Evolutionary conservation across 345 rosid genomes (phyloP).

Genomic region (Brassica incana): DNA sequence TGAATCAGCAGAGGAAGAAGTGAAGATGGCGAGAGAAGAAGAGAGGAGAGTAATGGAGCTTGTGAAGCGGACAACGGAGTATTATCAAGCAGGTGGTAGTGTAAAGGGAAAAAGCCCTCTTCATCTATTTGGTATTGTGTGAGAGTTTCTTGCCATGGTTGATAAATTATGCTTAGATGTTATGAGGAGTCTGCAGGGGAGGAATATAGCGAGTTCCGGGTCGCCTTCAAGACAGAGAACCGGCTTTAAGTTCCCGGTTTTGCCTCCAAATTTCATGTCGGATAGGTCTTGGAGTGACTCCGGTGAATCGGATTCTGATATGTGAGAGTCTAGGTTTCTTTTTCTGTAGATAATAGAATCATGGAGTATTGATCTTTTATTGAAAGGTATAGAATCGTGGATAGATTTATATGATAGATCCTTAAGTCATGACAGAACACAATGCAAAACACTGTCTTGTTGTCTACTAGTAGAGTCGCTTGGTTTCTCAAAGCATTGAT

Average conservation of each 20-base stretch:
- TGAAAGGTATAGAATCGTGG: no score
- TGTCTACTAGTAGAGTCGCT: no score
- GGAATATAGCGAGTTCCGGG: slow-evolving; percentile 38
- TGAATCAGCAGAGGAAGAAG: slow-evolving; percentile 57
- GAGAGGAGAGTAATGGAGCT: slow-evolving; percentile 58
- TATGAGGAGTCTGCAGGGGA: slow-evolving; percentile 59
- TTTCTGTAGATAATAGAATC: slow-evolving; percentile 25
- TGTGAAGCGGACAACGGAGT: slow-evolving; percentile 72
- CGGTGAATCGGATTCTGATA: slow-evolving; percentile 58
- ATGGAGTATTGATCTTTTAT: background rate
- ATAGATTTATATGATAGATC: no score
- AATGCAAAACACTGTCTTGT: no score
- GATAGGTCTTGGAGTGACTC: slow-evolving; percentile 53
- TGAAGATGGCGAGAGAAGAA: slow-evolving; percentile 48
- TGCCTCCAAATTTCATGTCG: slow-evolving; percentile 61
- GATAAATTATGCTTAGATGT: slow-evolving; percentile 69
- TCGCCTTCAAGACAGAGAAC: slow-evolving; percentile 21
- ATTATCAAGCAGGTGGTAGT: slow-evolving; percentile 63
- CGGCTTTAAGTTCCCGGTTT: slow-evolving; percentile 56
- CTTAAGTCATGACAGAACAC: no score
- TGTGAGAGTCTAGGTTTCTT: slow-evolving; percentile 37
- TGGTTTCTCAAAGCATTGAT: no score
- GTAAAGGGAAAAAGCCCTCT: slow-evolving; percentile 52
- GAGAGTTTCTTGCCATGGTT: slow-evolving; percentile 74
- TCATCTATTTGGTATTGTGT: slow-evolving; percentile 63